phyloP scores from a whole-genome alignment of 148 eudicot species.

The Euryodendron excelsum region DNA sequence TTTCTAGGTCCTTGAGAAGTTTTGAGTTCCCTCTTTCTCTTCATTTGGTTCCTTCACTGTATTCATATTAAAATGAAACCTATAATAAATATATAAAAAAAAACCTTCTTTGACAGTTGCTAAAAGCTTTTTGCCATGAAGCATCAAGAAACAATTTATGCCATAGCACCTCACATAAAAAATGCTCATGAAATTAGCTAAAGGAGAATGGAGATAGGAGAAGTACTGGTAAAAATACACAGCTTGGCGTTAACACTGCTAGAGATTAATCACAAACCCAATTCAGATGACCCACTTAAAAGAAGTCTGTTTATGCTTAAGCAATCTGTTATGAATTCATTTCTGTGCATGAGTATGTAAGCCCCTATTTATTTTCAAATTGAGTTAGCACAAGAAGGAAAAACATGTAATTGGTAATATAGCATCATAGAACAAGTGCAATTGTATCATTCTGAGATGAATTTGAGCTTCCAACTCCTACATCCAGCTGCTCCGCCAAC shows the following conservation, averaged over 20 bases:
- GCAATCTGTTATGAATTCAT: no score
- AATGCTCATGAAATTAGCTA: not conserved
- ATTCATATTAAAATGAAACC: not conserved
- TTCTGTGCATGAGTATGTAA: no score
- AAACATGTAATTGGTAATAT: no score
- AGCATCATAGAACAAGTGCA: no score
- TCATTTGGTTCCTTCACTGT: not conserved
- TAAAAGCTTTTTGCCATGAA: not conserved
- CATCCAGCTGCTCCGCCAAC: no score
- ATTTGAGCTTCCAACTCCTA: no score
- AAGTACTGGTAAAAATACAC: not conserved
- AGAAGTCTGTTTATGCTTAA: no score
- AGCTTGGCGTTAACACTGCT: not conserved
- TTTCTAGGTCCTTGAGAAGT: slow-evolving; percentile 1
- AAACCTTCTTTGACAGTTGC: not conserved
- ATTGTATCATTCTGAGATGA: no score
- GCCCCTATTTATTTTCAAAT: no score
- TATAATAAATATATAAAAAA: no score
- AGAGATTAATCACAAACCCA: not conserved
- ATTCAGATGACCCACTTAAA: no score
- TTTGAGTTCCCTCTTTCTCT: not conserved
- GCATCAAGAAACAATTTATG: not conserved
- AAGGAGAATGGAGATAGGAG: not conserved
- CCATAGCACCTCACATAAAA: not conserved
- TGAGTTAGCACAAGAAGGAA: no score